These are phyloP conservation scores for Singerocomus inundabilis DNA, from an alignment of 1,284 basidiomycete genomes.

Conservation along the genomic window DNA sequence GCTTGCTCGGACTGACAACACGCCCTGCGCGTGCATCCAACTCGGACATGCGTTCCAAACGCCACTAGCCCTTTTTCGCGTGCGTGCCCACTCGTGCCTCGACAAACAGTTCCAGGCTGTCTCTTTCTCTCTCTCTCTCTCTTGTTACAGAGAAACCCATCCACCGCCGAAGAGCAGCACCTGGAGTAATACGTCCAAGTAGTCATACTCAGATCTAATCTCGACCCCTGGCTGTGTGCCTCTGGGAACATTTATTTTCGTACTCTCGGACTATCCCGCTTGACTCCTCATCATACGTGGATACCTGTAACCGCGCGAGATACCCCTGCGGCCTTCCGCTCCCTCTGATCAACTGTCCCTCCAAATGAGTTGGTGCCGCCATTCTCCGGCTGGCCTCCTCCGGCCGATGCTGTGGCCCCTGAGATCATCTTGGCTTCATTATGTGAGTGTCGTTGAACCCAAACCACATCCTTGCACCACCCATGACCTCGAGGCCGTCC, in stretches of 20 bases:
- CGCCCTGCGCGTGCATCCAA: conserved; percentile 14
- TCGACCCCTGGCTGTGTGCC: conserved; percentile 4
- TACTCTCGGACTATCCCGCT: conserved; percentile 24
- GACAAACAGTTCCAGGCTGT: conserved; percentile 1
- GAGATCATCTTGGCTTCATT: conserved; percentile 2
- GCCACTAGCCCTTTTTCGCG: conserved; percentile 31
- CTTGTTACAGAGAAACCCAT: not conserved
- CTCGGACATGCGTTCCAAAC: conserved; percentile 25
- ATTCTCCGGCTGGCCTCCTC: conserved; percentile 13
- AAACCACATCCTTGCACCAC: conserved; percentile 9
- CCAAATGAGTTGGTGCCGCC: conserved; percentile 22
- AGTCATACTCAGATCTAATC: conserved; percentile 28
- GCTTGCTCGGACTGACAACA: too few species aligned
- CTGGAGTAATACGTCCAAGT: not conserved
- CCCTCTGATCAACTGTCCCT: conserved; percentile 20
- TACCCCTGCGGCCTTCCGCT: conserved; percentile 29
- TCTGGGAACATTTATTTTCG: conserved; percentile 30
- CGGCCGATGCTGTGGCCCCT: conserved; percentile 14
- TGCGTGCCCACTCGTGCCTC: conserved; percentile 17
- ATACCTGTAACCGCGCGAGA: conserved; percentile 12
- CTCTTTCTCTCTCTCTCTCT: too few species aligned
- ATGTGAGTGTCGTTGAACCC: conserved; percentile 6
- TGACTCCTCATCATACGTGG: conserved; percentile 3
- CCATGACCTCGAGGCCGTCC: conserved; percentile 15
- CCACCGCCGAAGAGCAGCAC: conserved; percentile 8